Evolutionary conservation across 1,139 yeast genomes (phyloP), one percentile per base, ranked within the genome.

Genomic region (Diutina mesorugosa): DNA sequence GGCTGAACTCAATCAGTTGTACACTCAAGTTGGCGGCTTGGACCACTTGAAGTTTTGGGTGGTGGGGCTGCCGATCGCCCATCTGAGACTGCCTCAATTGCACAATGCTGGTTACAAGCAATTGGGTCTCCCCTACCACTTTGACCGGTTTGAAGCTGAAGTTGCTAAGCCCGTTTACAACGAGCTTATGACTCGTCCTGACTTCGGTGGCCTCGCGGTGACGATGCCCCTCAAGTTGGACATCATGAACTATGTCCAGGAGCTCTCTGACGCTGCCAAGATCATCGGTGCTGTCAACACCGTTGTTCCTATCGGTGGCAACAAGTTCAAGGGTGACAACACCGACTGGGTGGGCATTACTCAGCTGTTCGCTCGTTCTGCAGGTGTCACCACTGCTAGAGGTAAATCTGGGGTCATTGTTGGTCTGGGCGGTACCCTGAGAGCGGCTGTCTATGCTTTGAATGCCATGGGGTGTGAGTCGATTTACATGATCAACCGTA

Each of bases 341-440:
- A 95, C 99, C 54, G 99, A 95, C 69, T 93, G 97, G 96, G 73
- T 84, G 57, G 99, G 99, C 28, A 87, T 95, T 62, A 77, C 76
- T 55, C 79, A 85, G 61, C 81, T 96, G 1, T 83, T 90, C 63
- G 67, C 72, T 51, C 70, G 78, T 59, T 30, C 10, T 12, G 76
- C 78, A 58, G 93, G 93, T 10, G 84, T 84, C 45, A 63, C 67
- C 55, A 60, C 66, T 16, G 62, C 67, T 6, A 69, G 76, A 21
- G 74, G 77, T 58, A 30, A 32, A 6, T 16, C 53, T 2, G 95
- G 90, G 51, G 74, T 93, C 60, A 86, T 93, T 56, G 76, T 93
- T 62, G 99, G 99, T 55, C 97, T 96, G 35, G 99, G 99, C 52
- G 99, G 99, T 55, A 91, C 99, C 46, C 85, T 97, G 0, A 81